Base-by-base conservation (phyloP, 257 asterid species). In the Scutellaria barbata region DNA sequence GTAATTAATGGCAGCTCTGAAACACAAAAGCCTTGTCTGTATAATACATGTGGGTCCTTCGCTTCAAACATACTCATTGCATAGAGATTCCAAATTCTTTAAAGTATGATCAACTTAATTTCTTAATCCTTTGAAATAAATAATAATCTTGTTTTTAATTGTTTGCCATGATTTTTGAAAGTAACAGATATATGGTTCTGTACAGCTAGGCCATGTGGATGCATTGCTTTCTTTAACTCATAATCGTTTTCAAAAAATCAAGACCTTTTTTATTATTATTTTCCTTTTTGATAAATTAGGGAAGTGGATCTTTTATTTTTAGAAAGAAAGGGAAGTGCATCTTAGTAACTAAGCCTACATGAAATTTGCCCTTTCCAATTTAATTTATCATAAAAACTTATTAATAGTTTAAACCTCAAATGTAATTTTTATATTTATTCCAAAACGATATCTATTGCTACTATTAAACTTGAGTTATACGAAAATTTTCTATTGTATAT, bases 131-230 rank as follows among this genome's bases (percentile, higher is more conserved):
- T 22, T 22, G 25, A 22, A 13, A 10, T 46, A 6, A 41, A 45
- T 6, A 1, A 12, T 22, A 53, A 33, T 41, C 16, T 39, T 47
- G 30, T 35, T 47, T 42, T 67, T 60, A 16, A 59, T 37, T 68
- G 55, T 16, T 25, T 58, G 47, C 47, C 60, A 30, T 63, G 18
- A 71, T 62, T 20, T 66, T 76, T 71, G 82, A 79, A 79, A 76
- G 82, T 66, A 80, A 82, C 81, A 69, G 79, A 83, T 60, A 71
- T 79, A 75, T 35, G 73, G 63, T 70, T 69, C 52, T 51, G 71
- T 77, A 79, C 92, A 84, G 86, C 87, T 55, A 77, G 83, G 77
- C 91, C 96, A 89, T 84, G 96, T 89, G 96, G 80, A 43, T 59
- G 58, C 69, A 59, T 63, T 65, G 69, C 63, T 74, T 54, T 56